Evolutionary conservation across 2,329 filamentous ascomycete genomes (phyloP).

Genomic region (Trichoderma semiorbis): DNA sequence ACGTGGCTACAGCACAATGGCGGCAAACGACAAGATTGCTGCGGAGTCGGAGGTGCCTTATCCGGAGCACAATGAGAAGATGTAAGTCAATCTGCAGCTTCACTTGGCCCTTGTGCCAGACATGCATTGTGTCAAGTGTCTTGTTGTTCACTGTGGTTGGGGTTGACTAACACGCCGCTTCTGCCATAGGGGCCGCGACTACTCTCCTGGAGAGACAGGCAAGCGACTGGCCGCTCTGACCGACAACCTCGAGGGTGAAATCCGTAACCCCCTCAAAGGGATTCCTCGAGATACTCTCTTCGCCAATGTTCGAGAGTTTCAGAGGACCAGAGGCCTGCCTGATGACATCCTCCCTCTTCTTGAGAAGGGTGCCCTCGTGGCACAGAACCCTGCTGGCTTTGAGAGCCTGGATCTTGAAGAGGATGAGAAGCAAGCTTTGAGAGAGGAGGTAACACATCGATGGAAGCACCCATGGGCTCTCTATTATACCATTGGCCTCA

Average conservation of each 20-base stretch:
- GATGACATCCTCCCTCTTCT: constrained; percentile 42
- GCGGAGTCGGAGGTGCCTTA: constrained; percentile 6
- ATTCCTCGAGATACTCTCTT: constrained; percentile 51
- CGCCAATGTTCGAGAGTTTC: constrained; percentile 53
- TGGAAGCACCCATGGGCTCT: constrained; percentile 49
- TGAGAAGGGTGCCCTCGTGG: constrained; percentile 30
- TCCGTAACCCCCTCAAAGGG: constrained; percentile 48
- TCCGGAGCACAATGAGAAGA: constrained; percentile 15
- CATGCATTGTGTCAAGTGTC: neutral
- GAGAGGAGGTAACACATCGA: constrained; percentile 44
- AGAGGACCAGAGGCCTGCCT: constrained; percentile 43
- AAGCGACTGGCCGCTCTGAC: constrained; percentile 2
- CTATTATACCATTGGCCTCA: constrained; percentile 47
- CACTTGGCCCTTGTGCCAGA: neutral
- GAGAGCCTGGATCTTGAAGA: constrained; percentile 44
- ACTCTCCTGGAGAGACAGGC: neutral
- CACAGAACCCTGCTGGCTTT: constrained; percentile 42
- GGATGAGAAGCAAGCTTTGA: constrained; percentile 39
- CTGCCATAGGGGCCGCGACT: neutral
- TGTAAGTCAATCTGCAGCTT: neutral
- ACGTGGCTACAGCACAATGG: constrained; percentile 9
- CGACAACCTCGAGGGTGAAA: constrained; percentile 29
- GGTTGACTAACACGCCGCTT: neutral
- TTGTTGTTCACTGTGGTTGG: neutral
- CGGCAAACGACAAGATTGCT: constrained; percentile 9